Percentiles rank a stretch among this genome's conserved stretches.
These are phyloP conservation scores for Setaria viridis DNA, from an alignment of 202 grass and related monocot species.

Conservation along the genomic window DNA sequence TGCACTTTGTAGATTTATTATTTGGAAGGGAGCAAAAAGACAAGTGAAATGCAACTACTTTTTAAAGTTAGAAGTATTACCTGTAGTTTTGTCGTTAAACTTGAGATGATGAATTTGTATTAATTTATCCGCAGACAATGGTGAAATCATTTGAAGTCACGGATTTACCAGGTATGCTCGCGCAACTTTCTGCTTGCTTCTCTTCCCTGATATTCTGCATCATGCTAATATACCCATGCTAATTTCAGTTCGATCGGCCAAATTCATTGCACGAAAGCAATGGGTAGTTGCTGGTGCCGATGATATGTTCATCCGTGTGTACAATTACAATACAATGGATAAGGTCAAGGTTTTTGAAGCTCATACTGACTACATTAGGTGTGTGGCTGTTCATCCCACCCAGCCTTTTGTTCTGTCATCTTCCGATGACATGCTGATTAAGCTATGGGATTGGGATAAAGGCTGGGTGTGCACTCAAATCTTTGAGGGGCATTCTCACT, in stretches of 20 bases:
- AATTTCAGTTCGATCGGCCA: slow-evolving; percentile 73
- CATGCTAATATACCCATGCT: slow-evolving; percentile 36
- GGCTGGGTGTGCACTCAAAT: slow-evolving; percentile 91
- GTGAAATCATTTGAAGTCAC: slow-evolving; percentile 95
- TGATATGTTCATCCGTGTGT: slow-evolving; percentile 86
- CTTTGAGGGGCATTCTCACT: slow-evolving; percentile 92
- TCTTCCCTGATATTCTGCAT: slow-evolving; percentile 14
- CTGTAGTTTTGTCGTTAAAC: background rate
- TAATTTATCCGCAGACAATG: slow-evolving; percentile 64
- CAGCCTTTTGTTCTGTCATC: slow-evolving; percentile 87
- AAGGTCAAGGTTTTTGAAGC: slow-evolving; percentile 90
- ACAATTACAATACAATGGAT: slow-evolving; percentile 93
- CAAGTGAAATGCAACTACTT: background rate
- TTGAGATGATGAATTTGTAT: slow-evolving; percentile 39
- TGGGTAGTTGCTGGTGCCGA: slow-evolving; percentile 84
- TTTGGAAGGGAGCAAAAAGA: background rate
- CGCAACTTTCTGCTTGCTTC: slow-evolving; percentile 12
- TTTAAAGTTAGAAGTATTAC: slow-evolving; percentile 20
- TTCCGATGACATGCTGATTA: slow-evolving; percentile 94
- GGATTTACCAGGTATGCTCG: slow-evolving; percentile 66
- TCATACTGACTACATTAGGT: slow-evolving; percentile 87
- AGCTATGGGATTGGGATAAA: slow-evolving; percentile 97
- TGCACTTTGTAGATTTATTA: background rate
- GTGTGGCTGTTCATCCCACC: slow-evolving; percentile 91
- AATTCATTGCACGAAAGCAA: slow-evolving; percentile 80